phyloP scores from a whole-genome alignment of 805 yeast species.

The Cyberlindnera amylophila region DNA sequence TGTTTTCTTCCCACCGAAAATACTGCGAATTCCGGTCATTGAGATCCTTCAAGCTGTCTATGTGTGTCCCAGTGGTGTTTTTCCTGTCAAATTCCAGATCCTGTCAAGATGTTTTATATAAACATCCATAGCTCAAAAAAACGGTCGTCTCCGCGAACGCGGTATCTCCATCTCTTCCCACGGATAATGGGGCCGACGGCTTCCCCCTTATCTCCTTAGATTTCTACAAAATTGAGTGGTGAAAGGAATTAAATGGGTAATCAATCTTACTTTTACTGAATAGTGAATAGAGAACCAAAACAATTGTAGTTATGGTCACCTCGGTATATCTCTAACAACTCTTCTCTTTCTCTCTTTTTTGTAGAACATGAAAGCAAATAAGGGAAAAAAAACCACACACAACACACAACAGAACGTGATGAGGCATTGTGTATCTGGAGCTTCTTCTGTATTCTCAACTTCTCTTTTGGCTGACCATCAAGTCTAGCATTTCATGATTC shows the following conservation, averaged over 20 bases:
- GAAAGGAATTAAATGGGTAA: no score
- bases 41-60: neutral
- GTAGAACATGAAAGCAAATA: neutral
- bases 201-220: no score
- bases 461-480: neutral
- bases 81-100: neutral
- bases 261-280: neutral
- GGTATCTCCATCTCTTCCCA: no score
- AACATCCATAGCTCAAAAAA: no score
- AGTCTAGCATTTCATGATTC: constrained; percentile 4
- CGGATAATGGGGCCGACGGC: no score
- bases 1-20: constrained; percentile 8
- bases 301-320: neutral
- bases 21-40: constrained; percentile 5
- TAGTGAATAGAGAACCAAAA: neutral
- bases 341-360: neutral
- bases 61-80: no score
- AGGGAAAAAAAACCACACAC: neutral
- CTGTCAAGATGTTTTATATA: neutral
- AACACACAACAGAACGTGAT: neutral
- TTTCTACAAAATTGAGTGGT: no score
- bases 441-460: no score
- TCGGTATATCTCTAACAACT: neutral
- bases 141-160: no score
- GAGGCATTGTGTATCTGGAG: no score